Evolutionary conservation across 371 early-diverging fungal species (phyloP).

Genomic region (Parasitella parasitica): DNA sequence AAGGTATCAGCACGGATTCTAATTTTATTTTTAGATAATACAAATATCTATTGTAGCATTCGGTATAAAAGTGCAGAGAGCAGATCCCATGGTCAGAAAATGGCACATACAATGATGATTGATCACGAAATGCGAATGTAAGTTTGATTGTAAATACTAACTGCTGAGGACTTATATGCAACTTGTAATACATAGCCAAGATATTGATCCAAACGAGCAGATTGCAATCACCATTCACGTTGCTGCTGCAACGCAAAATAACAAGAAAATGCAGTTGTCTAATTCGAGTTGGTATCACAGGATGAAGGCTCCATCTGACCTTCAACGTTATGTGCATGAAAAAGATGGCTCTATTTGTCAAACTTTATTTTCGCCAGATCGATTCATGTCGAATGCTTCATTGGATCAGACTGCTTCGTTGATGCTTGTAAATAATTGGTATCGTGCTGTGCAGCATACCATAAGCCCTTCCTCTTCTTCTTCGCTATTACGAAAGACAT

Average conservation of each 20-base stretch:
- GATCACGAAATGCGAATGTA: conserved; percentile 22
- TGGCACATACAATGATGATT: conserved; percentile 10
- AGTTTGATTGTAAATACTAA: neutral
- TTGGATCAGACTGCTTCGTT: conserved; percentile 29
- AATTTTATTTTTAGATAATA: neutral
- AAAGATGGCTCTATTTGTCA: conserved; percentile 37
- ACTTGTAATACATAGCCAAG: neutral
- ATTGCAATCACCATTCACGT: conserved; percentile 15
- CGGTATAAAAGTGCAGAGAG: conserved; percentile 5
- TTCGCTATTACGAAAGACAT: neutral
- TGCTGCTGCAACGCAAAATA: neutral
- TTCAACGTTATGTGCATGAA: conserved; percentile 21
- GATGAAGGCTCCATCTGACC: conserved; percentile 2
- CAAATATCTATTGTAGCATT: conserved; percentile 8
- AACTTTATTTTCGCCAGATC: conserved; percentile 23
- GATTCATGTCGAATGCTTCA: conserved; percentile 1
- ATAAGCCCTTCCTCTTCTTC: neutral
- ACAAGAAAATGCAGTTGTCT: neutral
- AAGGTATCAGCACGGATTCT: neutral
- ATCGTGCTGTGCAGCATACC: conserved; percentile 5
- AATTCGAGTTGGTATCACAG: conserved; percentile 16
- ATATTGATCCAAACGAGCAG: conserved; percentile 15
- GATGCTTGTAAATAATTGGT: conserved; percentile 45
- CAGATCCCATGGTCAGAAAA: conserved; percentile 1
- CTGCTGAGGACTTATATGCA: neutral